A percentile compares a stretch with the other conserved stretches of the same genome.
Evolutionary conservation across 805 yeast species (phyloP).

Genomic region (Yarrowia osloensis): DNA sequence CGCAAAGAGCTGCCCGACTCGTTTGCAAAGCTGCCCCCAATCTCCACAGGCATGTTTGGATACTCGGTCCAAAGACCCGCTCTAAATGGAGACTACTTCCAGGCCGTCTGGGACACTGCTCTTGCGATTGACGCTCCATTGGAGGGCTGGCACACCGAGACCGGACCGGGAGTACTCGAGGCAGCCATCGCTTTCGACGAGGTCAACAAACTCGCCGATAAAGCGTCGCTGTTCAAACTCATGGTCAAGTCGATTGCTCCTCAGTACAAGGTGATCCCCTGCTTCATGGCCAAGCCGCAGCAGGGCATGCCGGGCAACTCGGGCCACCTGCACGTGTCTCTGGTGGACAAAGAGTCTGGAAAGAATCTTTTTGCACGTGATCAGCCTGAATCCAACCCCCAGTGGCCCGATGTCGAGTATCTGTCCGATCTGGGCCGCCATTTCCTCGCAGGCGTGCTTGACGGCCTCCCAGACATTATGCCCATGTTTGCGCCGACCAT

Average conservation of each 20-base stretch:
- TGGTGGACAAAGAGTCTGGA: constrained; percentile 36
- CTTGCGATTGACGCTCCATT: constrained; percentile 37
- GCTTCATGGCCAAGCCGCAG: constrained; percentile 45
- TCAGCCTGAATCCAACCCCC: constrained; percentile 36
- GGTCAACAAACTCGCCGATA: constrained; percentile 41
- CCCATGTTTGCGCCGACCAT: constrained; percentile 43
- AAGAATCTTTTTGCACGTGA: constrained; percentile 39
- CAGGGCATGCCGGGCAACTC: constrained; percentile 45
- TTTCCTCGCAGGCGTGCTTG: constrained; percentile 43
- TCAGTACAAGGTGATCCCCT: constrained; percentile 39
- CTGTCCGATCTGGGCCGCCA: constrained; percentile 40
- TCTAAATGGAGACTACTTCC: constrained; percentile 39
- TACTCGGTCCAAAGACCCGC: constrained; percentile 43
- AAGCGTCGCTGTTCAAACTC: constrained; percentile 41
- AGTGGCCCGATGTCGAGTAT: constrained; percentile 39
- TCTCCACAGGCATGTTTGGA: constrained; percentile 44
- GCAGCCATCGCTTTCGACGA: constrained; percentile 42
- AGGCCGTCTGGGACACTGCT: constrained; percentile 37
- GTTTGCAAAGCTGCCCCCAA: constrained; percentile 35
- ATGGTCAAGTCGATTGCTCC: constrained; percentile 40
- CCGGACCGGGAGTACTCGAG: constrained; percentile 45
- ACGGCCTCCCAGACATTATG: constrained; percentile 42
- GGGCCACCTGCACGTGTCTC: constrained; percentile 43
- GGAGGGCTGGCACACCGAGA: constrained; percentile 45
- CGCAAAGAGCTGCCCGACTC: constrained; percentile 35